Base-by-base conservation (phyloP, 2,329 filamentous ascomycete species). In the Aspergillus oerlinghausenensis region DNA sequence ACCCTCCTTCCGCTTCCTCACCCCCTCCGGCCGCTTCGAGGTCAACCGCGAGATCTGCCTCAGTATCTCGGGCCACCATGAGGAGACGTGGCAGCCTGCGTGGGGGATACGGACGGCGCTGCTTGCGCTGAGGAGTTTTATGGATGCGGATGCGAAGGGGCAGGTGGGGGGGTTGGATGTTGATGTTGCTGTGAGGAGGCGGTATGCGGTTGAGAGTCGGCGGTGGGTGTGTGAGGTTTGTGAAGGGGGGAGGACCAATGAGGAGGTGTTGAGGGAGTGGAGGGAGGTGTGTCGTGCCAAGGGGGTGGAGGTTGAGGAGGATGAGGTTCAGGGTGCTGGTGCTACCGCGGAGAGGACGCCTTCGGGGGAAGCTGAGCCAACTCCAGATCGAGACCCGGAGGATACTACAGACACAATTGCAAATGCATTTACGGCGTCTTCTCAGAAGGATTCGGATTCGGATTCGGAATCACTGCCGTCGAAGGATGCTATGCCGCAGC, bases 21-120 rank as follows among this genome's bases (percentile, higher is more conserved):
- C 94, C 0, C 92, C 94, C 0, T 90, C 86, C 26, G 94, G 93
- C 53, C 86, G 94, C 60, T 99, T 99, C 76, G 94, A 97, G 75
- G 88, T 92, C 55, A 99, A 99, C 72, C 86, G 94, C 63, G 93
- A 97, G 79, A 97, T 99, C 65, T 99, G 94, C 71, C 84, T 99
- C 17, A 90, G 86, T 67, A 99, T 97, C 67, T 90, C 86, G 52
- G 93, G 92, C 2, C 93, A 97, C 75, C 94, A 99, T 76, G 94
- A 97, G 73, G 94, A 97, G 78, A 96, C 90, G 17, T 99, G 94
- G 94, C 93, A 97, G 81, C 94, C 94, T 0, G 94, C 94, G 0
- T 99, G 94, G 94, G 94, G 94, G 0, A 88, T 99, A 9, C 83
- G 94, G 58, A 97, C 94, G 3, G 93, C 94, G 17, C 77, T 99